A percentile compares a stretch with the other conserved stretches of the same genome.
Conservation (phyloP, 1,284 basidiomycete species). For the Marasmius fiardii region DNA sequence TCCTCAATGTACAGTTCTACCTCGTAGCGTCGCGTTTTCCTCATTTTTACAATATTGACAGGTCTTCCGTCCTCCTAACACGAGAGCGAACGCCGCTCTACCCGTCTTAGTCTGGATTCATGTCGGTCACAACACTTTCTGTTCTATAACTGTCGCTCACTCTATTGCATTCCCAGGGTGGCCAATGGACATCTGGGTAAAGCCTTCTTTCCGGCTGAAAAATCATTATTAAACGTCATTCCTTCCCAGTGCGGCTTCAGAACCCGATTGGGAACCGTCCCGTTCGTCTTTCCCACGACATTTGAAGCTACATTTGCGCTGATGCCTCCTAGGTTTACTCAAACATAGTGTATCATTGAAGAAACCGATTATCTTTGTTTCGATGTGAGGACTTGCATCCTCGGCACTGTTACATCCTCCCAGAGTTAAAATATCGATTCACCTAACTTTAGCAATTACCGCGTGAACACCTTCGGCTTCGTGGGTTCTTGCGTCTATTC, state of each 20-base stretch:
- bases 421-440: no score
- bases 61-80: constrained; percentile 41
- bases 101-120: constrained; percentile 54
- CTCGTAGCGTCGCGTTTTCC: background rate
- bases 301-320: background rate
- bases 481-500: constrained; percentile 26
- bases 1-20: constrained; percentile 35
- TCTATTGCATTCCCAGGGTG: constrained; percentile 35
- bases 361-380: constrained; percentile 55
- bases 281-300: constrained; percentile 27
- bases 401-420: background rate
- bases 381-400: constrained; percentile 35
- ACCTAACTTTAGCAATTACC: constrained; percentile 45
- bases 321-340: constrained; percentile 39
- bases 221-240: background rate
- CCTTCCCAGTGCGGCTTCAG: constrained; percentile 37
- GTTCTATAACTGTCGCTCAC: no score
- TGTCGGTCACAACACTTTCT: constrained; percentile 26
- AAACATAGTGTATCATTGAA: constrained; percentile 41
- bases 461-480: constrained; percentile 58
- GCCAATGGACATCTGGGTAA: constrained; percentile 45
- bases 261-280: constrained; percentile 39
- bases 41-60: constrained; percentile 15
- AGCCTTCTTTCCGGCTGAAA: constrained; percentile 4
- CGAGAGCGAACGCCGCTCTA: constrained; percentile 29